phyloP scores from a whole-genome alignment of 257 asterid genomes.

The Lavandula angustifolia region DNA sequence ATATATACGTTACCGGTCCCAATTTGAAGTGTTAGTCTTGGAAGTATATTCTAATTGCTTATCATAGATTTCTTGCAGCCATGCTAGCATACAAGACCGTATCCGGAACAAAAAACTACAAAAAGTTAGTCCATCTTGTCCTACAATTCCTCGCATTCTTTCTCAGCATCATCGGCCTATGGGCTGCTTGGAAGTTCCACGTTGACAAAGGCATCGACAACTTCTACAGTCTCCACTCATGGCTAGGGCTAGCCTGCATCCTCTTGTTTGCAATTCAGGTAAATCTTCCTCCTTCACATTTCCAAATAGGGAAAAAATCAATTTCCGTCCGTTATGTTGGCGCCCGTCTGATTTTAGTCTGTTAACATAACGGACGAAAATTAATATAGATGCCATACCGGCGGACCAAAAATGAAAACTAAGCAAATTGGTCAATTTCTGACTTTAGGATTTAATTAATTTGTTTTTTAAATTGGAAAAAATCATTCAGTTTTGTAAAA shows the following conservation, averaged over 20 bases:
- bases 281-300: neutral
- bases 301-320: neutral
- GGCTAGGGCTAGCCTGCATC: conserved; percentile 82
- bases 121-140: conserved; percentile 65
- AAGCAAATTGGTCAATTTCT: no score
- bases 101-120: conserved; percentile 73
- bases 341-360: no score
- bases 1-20: neutral
- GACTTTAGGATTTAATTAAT: no score
- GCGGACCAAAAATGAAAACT: no score
- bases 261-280: conserved; percentile 79
- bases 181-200: conserved; percentile 93
- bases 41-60: conserved; percentile 25
- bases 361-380: no score
- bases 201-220: conserved; percentile 70
- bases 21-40: conserved; percentile 1
- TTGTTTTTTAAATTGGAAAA: no score
- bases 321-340: no score
- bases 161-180: conserved; percentile 61
- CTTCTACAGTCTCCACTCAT: conserved; percentile 89
- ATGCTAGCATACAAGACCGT: conserved; percentile 85
- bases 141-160: conserved; percentile 67
- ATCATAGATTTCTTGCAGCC: conserved; percentile 51
- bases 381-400: no score
- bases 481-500: no score